Evolutionary conservation across 2,329 filamentous ascomycete genomes (phyloP), one percentile per base, ranked within the genome.

Genomic region (Corinectria fuckeliana): DNA sequence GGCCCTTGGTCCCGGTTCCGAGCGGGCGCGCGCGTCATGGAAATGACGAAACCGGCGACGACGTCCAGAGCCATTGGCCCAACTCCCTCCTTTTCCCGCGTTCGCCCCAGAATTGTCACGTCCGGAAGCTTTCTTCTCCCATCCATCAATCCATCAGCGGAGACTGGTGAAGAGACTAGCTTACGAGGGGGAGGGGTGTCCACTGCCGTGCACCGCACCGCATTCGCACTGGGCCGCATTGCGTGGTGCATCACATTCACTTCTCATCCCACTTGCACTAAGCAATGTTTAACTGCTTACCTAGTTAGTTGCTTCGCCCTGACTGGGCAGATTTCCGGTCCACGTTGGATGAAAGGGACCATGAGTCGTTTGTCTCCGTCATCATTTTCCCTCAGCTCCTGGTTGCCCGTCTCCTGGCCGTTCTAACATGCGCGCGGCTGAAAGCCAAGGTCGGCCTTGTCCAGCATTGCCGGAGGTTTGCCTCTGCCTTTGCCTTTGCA

Each of bases 1-100:
- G 26, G 28, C 20, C 50, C 41, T 41, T 45, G 18, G 25, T 28
- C n/a, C 42, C n/a, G 25, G 30, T 47, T 28, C 30, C 32, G 32
- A 45, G 39, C 48, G 44, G 21, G 56, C 50, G 52, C 49, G 58
- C 58, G 49, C 54, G 58, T 58, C 54, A 54, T 54, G 58, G 58
- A 56, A 60, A 42, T 49, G 49, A 52, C 36, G 50, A 49, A 39
- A 32, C 21, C 38, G 50, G 48, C 50, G 36, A 52, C 42, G 23
- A 53, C 26, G 14, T 58, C 41, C 21, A 38, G 52, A 51, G 18
- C 32, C 30, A 36, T 38, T 55, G 44, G 50, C 13, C 32, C 18
- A 10, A 23, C 30, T 41, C 34, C 23, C 25, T 50, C 26, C 28
- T 25, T 39, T 38, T 41, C 48, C 53, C 47, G 28, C 20, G n/a